Conservation (phyloP, 768 basidiomycete species). For the Russula lepida region DNA sequence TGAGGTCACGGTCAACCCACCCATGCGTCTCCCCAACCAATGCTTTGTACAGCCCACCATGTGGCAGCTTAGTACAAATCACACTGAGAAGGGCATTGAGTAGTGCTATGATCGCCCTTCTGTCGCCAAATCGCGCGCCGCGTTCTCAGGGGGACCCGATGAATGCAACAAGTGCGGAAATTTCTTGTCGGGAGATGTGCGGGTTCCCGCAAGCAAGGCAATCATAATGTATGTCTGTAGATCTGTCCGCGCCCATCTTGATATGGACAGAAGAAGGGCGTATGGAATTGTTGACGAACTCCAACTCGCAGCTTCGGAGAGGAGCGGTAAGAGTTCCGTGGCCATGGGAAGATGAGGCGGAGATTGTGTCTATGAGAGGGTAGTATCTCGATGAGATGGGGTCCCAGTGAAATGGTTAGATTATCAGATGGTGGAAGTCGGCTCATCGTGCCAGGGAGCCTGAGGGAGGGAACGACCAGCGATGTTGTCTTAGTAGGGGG, state of each 20-base stretch:
- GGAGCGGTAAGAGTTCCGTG: constrained; percentile 33
- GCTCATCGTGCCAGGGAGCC: background rate
- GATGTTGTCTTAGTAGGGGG: background rate
- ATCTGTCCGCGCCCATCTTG: constrained; percentile 60
- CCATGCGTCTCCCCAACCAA: constrained; percentile 67
- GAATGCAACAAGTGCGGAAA: constrained; percentile 43
- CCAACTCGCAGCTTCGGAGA: constrained; percentile 25
- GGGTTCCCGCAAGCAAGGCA: constrained; percentile 66
- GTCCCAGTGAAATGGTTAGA: constrained; percentile 60
- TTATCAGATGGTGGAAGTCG: constrained; percentile 13
- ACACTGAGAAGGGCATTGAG: constrained; percentile 68
- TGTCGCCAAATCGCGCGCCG: constrained; percentile 42
- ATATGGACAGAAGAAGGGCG: constrained; percentile 46
- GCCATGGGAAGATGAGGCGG: constrained; percentile 38
- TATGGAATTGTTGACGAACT: constrained; percentile 42
- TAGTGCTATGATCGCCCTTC: constrained; percentile 58
- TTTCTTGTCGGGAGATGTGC: constrained; percentile 67
- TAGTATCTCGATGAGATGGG: constrained; percentile 48
- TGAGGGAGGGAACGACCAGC: background rate
- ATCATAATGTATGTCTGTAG: constrained; percentile 58
- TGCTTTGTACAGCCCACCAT: constrained; percentile 63
- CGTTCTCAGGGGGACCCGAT: constrained; percentile 40
- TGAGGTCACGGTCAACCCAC: constrained; percentile 40
- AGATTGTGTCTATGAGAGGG: constrained; percentile 40
- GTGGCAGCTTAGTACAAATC: constrained; percentile 55